Evolutionary conservation across 1,139 yeast genomes (phyloP), one percentile per base, ranked within the genome.

Genomic region (Sugiyamaella neomexicana): DNA sequence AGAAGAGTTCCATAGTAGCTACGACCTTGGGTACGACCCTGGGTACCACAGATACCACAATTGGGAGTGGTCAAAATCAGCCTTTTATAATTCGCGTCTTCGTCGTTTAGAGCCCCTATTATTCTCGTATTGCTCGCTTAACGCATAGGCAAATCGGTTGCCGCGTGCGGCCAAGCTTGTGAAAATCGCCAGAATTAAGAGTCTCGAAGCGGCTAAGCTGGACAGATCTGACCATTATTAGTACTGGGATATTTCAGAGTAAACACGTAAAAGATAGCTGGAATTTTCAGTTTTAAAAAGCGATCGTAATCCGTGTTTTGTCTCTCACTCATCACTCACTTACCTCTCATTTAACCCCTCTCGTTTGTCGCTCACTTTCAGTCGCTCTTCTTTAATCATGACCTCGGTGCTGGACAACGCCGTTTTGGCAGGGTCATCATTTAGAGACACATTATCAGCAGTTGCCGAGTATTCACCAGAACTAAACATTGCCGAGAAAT

Each of bases 401-500:
- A 54, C 57, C 34, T 54, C 57, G 34, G 62, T 59, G 9, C 49
- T 60, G 15, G 53, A 58, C 46, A 56, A 57, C 53, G 58, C 62
- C 36, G 58, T 60, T 13, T 25, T 54, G 16, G 55, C 58, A 17
- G 63, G 60, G 17, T 44, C 58, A n/a, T 46, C 62, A 13, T 61
- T 57, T 43, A 13, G 52, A 29, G 64, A 60, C 34, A 58, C 65
- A 2, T 55, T 53, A 17, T 48, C 51, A 42, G 40, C 57, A 27
- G 60, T 64, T 29, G 38, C 59, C 8, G 38, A 34, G 7, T 42
- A 45, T 16, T 58, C 61, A 15, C 59, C 62, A 12, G 53, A 58
- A 17, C 58, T 64, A 39, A 63, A 61, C 53, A 36, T 57, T 27
- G 20, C 82, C 42, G 96, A 89, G 68, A 78, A 76, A 60, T 65